Conservation (phyloP, 164 flowering plant species). For the Dillenia suffruticosa region DNA sequence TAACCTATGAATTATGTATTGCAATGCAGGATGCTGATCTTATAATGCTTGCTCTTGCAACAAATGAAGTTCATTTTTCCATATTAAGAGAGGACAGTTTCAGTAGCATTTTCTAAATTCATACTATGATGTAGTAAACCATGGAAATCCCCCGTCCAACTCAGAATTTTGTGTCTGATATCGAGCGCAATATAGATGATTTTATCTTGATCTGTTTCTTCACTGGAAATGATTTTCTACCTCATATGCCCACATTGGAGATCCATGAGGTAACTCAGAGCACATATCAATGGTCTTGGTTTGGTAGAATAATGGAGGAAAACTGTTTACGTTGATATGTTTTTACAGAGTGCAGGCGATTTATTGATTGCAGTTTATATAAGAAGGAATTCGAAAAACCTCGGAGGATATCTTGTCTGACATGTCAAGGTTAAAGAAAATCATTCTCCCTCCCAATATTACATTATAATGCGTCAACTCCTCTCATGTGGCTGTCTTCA, state of each 20-base stretch:
- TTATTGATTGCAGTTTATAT: constrained; percentile 50
- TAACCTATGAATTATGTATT: background rate
- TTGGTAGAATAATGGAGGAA: background rate
- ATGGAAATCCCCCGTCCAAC: background rate
- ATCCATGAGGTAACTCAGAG: constrained; percentile 42
- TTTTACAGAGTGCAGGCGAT: constrained; percentile 41
- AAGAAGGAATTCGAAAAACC: constrained; percentile 32
- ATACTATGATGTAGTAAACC: background rate
- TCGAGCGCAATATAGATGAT: constrained; percentile 50
- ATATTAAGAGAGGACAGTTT: constrained; percentile 36
- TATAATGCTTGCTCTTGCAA: constrained; percentile 49
- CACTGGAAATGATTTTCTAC: constrained; percentile 57
- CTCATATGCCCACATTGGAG: constrained; percentile 46
- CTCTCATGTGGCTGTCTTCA: background rate
- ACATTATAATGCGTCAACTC: background rate
- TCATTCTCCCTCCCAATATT: too few species aligned
- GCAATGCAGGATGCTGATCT: constrained; percentile 52
- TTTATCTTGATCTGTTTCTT: constrained; percentile 56
- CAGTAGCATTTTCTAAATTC: background rate
- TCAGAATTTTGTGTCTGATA: constrained; percentile 12
- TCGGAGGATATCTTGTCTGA: constrained; percentile 49
- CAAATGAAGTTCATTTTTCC: constrained; percentile 40
- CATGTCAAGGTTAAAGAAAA: constrained; percentile 22
- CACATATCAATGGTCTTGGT: background rate
- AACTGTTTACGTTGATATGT: background rate